Percentiles rank a stretch among this genome's conserved stretches.
phyloP scores from a whole-genome alignment of 2,329 filamentous ascomycete species.

The Endoconidiophora laricicola region DNA sequence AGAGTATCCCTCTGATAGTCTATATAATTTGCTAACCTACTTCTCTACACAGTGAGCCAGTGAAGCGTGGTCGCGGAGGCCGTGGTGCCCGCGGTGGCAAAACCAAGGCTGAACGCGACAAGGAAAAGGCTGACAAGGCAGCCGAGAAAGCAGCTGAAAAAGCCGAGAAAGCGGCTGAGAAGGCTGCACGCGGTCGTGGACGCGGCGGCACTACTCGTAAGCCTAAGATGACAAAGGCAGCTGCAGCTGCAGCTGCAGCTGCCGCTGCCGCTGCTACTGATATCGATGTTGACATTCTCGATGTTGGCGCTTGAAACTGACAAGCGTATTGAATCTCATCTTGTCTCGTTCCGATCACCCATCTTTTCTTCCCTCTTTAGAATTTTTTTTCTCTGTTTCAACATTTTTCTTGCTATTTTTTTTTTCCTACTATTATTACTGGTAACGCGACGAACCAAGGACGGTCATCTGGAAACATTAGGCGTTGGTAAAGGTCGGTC shows the following conservation, averaged over 20 bases:
- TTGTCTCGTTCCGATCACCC: not conserved
- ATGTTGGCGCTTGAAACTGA: slow-evolving; percentile 12
- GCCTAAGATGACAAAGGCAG: slow-evolving; percentile 11
- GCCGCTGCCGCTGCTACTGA: slow-evolving; percentile 7
- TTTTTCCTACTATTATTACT: not conserved
- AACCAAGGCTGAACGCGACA: slow-evolving; percentile 12
- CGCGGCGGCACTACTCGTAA: slow-evolving; percentile 9
- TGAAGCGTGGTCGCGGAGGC: slow-evolving; percentile 46
- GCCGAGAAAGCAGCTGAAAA: slow-evolving; percentile 12
- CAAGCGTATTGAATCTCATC: not conserved
- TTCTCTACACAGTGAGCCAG: slow-evolving; percentile 37
- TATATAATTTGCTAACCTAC: slow-evolving; percentile 20
- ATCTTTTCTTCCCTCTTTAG: slow-evolving; percentile 3
- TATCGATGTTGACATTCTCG: slow-evolving; percentile 9
- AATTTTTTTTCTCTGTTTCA: slow-evolving; percentile 1
- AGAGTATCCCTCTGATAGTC: not conserved
- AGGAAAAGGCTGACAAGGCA: slow-evolving; percentile 11
- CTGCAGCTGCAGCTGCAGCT: slow-evolving; percentile 7
- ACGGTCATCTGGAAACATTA: not conserved
- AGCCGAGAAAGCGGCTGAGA: slow-evolving; percentile 11
- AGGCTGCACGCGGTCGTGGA: slow-evolving; percentile 8
- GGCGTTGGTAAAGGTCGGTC: not conserved
- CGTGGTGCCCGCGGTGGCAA: slow-evolving; percentile 11
- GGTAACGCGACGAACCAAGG: not conserved
- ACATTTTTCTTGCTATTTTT: slow-evolving; percentile 1